Evolutionary conservation across 176 grass and related monocot species (phyloP), one percentile per base, ranked within the genome.

Genomic region (Hsuehochloa calcarea): DNA sequence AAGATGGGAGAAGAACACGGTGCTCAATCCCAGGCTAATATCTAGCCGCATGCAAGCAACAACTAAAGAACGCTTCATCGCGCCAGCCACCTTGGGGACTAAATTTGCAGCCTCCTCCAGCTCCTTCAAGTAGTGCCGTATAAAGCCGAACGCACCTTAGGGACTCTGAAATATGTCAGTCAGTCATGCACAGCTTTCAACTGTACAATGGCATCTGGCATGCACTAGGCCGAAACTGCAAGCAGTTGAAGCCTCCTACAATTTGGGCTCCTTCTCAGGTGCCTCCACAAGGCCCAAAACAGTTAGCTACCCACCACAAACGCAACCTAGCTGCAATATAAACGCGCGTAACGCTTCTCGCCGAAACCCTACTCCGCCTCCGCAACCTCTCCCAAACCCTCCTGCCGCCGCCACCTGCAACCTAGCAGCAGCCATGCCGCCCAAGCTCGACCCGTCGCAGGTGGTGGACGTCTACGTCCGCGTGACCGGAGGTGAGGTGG

Each of bases 381-480:
- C 85, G 19, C 49, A 26, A 13, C 46, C 19, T 45, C 72, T 14
- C 22, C 38, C 40, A 39, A 80, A 37, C 66, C 43, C 70, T 39
- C 78, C 83, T 68, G 72, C 65, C 46, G 40, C 72, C 83, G 44
- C 61, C 52, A 1, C 39, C 63, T 12, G 9, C 46, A 14, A 74
- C 60, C 66, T 23, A 61, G 31, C 77, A 20, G 27, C 74, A 71
- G 87, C 87, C 81, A 97, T 94, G 91, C 91, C 91, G 65, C 94
- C 94, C 1, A 97, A 94, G 89, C 65, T 97, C 19, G 94, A 97
- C 74, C 94, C 91, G 1, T 86, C 89, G 39, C 89, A 94, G 89
- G 95, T 95, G 70, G 93, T 98, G 71, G 93, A 98, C 65, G 93
- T 95, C 1, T 97, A 84, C 89, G 93, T 97, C 85, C 90, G 95